Base-by-base conservation (phyloP, 208 protist species). In the Leishmania mexicana region DNA sequence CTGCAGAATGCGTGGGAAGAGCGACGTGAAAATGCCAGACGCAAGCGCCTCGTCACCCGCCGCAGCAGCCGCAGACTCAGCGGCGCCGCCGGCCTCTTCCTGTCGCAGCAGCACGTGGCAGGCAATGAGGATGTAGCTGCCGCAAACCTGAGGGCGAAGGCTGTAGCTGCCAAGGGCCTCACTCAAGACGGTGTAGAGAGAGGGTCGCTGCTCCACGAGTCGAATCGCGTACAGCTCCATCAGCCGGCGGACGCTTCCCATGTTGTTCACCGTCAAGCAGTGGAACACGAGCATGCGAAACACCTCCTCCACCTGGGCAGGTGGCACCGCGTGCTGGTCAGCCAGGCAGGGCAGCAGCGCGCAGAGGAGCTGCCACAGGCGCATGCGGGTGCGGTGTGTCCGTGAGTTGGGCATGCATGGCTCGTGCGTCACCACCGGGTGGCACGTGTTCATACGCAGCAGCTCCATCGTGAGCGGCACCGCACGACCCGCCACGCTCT, bases 381-480 rank as follows among this genome's bases (percentile, higher is more conserved):
- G 92, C 76, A 98, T 87, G 76, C 95, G 94, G 49, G 81, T 89
- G 58, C 94, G 95, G 85, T 98, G 95, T 35, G 94, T 86, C 47
- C 86, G 87, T n/a, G 91, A 96, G 86, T 98, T 98, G 47, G 95
- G 95, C 94, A 96, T 97, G 84, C 95, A 98, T 35, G 95, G 93
- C 87, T 94, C 92, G 75, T 90, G 87, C 49, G 83, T 91, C 3
- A 98, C 83, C 28, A 89, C 67, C 3, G 84, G 75, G 82, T 96
- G 75, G 57, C 65, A 85, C 28, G 70, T 77, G 81, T 96, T 97
- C 88, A 92, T 92, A 8, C 87, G 86, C 62, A 98, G 83, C 85
- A 98, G 81, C 81, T 88, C 75, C 81, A 90, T 54, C 57, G 84
- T 87, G 38, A 96, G 75, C 28, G 86, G 81, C 72, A 80, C 64